phyloP scores from a whole-genome alignment of 495 filamentous ascomycete species.

The Penicillium dipodomyicola region DNA sequence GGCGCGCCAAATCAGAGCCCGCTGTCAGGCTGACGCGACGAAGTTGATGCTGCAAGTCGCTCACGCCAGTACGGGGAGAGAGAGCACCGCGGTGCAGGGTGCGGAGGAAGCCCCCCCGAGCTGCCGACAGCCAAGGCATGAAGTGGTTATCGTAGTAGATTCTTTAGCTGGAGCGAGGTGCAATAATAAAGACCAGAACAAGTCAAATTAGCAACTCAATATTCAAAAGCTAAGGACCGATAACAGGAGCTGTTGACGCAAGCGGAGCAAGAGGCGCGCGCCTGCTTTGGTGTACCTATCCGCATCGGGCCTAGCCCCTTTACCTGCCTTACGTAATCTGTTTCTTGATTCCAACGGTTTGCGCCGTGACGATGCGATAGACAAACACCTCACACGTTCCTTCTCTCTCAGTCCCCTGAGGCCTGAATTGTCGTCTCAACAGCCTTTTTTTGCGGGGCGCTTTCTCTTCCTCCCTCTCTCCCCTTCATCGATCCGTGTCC shows the following conservation, averaged over 20 bases:
- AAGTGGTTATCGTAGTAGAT: not conserved
- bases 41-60: slow-evolving; percentile 30
- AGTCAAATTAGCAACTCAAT: slow-evolving; percentile 6
- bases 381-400: slow-evolving; percentile 8
- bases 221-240: slow-evolving; percentile 7
- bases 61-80: slow-evolving; percentile 29
- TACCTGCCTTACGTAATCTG: slow-evolving; percentile 18
- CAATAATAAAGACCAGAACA: not conserved
- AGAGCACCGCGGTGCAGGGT: slow-evolving; percentile 29
- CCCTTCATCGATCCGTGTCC: slow-evolving; percentile 19
- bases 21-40: slow-evolving; percentile 27
- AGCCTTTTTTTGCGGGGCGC: not conserved
- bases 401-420: not conserved
- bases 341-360: slow-evolving; percentile 2
- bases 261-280: slow-evolving; percentile 27
- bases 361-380: slow-evolving; percentile 3
- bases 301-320: slow-evolving; percentile 24
- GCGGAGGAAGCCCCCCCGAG: slow-evolving; percentile 31
- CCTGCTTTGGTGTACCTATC: slow-evolving; percentile 26
- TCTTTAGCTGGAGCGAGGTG: not conserved
- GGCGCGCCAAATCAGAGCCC: slow-evolving; percentile 12
- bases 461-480: not conserved
- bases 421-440: not conserved
- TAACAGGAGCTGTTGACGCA: slow-evolving; percentile 33
- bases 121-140: slow-evolving; percentile 37